Conservation (phyloP, 2,329 filamentous ascomycete species). For the Aspergillus phoenicis region DNA sequence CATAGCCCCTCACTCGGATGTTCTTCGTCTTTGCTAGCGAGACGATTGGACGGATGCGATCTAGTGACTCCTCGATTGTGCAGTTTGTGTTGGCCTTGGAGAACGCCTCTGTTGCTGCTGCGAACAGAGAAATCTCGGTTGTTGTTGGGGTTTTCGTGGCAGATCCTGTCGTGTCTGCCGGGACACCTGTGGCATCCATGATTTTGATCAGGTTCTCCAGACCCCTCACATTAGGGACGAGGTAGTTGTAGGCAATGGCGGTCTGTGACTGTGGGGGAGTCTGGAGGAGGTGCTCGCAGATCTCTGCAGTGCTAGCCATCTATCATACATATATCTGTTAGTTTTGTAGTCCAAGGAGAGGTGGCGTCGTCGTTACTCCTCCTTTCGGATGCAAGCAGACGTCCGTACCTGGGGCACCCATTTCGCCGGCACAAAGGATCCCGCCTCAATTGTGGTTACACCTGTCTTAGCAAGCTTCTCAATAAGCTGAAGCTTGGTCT, state of each 20-base stretch:
- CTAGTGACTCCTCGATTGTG: constrained; percentile 63
- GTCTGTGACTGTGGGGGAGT: constrained; percentile 53
- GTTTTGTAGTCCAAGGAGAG: background rate
- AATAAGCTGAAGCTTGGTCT: constrained; percentile 55
- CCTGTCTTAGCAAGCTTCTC: constrained; percentile 51
- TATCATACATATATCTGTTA: constrained; percentile 29
- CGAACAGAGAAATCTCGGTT: constrained; percentile 64
- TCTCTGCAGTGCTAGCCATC: constrained; percentile 68
- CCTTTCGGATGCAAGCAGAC: background rate
- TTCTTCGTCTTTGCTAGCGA: constrained; percentile 57
- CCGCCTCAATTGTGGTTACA: constrained; percentile 54
- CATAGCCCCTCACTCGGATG: constrained; percentile 65
- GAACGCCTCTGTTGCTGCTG: constrained; percentile 66
- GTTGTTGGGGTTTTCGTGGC: constrained; percentile 38
- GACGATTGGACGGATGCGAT: constrained; percentile 62
- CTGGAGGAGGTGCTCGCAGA: constrained; percentile 58
- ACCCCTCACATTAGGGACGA: constrained; percentile 65
- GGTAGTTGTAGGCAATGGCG: constrained; percentile 66
- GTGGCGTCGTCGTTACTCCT: background rate
- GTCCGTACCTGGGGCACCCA: constrained; percentile 55
- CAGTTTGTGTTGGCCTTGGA: constrained; percentile 69
- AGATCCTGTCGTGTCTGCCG: constrained; percentile 32
- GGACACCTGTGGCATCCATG: constrained; percentile 48
- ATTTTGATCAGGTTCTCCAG: constrained; percentile 61
- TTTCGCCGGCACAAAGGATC: constrained; percentile 57